Conservation (phyloP, 345 rosid genomes). For the Salix viminalis region DNA sequence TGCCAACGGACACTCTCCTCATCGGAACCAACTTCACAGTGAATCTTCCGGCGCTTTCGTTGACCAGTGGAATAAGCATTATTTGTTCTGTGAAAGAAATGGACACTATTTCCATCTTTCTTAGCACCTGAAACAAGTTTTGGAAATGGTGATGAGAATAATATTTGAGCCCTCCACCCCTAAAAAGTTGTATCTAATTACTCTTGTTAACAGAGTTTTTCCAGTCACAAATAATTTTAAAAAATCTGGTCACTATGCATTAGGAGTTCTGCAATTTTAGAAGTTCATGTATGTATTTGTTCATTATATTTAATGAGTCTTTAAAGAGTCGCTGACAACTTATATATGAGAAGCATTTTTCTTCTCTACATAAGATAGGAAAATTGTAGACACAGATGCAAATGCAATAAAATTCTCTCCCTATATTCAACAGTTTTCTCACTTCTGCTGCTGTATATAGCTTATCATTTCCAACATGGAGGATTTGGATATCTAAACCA, state of each 20-base stretch:
- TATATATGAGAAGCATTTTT: too few relatives aligned
- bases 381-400: too few relatives aligned
- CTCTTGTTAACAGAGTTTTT: not conserved
- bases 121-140: constrained; percentile 53
- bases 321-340: too few relatives aligned
- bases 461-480: not conserved
- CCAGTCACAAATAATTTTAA: too few relatives aligned
- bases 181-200: not conserved
- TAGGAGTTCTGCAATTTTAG: too few relatives aligned
- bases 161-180: not conserved
- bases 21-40: constrained; percentile 28
- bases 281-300: too few relatives aligned
- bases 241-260: too few relatives aligned
- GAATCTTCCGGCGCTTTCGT: constrained; percentile 85
- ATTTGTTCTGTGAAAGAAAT: constrained; percentile 69
- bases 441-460: too few relatives aligned
- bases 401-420: too few relatives aligned
- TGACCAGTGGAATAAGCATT: constrained; percentile 93
- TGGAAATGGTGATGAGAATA: not conserved
- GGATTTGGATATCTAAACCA: not conserved
- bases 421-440: too few relatives aligned
- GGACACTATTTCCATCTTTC: constrained; percentile 75
- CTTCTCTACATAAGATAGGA: too few relatives aligned
- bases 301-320: too few relatives aligned
- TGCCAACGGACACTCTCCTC: constrained; percentile 89